phyloP scores from a whole-genome alignment of 208 protist species.

The Leishmania guyanensis region DNA sequence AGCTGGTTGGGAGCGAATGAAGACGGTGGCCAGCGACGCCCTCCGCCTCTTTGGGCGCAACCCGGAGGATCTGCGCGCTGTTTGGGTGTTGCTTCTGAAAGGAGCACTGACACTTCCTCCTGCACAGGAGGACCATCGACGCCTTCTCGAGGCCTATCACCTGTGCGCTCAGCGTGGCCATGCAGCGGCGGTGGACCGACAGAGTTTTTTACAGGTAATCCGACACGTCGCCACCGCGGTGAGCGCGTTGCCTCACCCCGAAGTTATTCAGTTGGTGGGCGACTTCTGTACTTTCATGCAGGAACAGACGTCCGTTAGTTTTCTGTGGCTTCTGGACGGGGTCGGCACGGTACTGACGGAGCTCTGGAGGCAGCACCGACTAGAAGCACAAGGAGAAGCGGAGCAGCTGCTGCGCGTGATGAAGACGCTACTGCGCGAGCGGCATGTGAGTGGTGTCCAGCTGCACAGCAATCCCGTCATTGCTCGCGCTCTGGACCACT shows the following conservation, averaged over 20 bases:
- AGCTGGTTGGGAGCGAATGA: slow-evolving; percentile 42
- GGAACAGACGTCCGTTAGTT: slow-evolving; percentile 54
- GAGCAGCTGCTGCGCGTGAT: slow-evolving; percentile 31
- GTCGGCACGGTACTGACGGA: slow-evolving; percentile 47
- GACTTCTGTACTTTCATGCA: slow-evolving; percentile 44
- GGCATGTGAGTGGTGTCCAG: slow-evolving; percentile 48
- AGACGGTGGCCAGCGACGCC: slow-evolving; percentile 38
- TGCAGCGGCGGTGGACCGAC: slow-evolving; percentile 42
- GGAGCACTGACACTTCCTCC: slow-evolving; percentile 62
- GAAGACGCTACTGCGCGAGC: slow-evolving; percentile 24
- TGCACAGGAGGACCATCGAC: slow-evolving; percentile 25
- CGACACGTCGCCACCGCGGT: slow-evolving; percentile 51
- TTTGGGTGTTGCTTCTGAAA: slow-evolving; percentile 80
- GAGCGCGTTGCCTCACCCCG: slow-evolving; percentile 5
- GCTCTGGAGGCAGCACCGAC: slow-evolving; percentile 50
- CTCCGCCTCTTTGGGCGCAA: slow-evolving; percentile 61
- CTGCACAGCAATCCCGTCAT: slow-evolving; percentile 56
- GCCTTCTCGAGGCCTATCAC: slow-evolving; percentile 69
- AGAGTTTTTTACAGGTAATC: slow-evolving; percentile 61
- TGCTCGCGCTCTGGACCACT: slow-evolving; percentile 51
- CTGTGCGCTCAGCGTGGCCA: slow-evolving; percentile 52
- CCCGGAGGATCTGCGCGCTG: slow-evolving; percentile 37
- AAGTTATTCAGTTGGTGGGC: slow-evolving; percentile 16
- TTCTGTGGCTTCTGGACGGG: slow-evolving; percentile 73
- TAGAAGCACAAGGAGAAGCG: slow-evolving; percentile 20